phyloP scores from a whole-genome alignment of 1,284 basidiomycete species.

The Marasmius fiardii region DNA sequence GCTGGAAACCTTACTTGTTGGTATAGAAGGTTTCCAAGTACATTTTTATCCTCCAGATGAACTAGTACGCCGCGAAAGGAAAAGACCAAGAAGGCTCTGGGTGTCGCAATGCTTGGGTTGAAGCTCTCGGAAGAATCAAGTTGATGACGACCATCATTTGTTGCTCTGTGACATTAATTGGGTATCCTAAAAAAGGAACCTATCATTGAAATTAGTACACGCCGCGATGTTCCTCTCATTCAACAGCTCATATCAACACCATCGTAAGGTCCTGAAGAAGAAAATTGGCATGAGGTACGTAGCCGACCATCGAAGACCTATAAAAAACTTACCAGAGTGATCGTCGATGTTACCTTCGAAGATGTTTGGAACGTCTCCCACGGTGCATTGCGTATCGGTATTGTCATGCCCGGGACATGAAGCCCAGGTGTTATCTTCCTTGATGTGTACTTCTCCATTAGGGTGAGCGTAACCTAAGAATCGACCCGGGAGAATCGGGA shows the following conservation, averaged over 20 bases:
- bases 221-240: too few relatives aligned
- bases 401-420: conserved; percentile 57
- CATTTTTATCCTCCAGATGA: too few relatives aligned
- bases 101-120: too few relatives aligned
- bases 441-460: conserved; percentile 57
- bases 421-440: conserved; percentile 23
- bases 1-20: too few relatives aligned
- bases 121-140: too few relatives aligned
- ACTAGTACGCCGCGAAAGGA: too few relatives aligned
- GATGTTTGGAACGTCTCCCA: conserved; percentile 53
- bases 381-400: conserved; percentile 43
- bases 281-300: neutral
- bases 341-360: conserved; percentile 37
- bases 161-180: too few relatives aligned
- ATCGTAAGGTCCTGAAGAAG: conserved; percentile 45
- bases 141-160: too few relatives aligned
- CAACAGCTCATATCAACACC: conserved; percentile 50
- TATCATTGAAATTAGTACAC: too few relatives aligned
- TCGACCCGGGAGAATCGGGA: conserved; percentile 45
- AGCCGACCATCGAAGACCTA: neutral
- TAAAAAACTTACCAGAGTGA: conserved; percentile 40
- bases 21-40: too few relatives aligned
- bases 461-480: conserved; percentile 54
- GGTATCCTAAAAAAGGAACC: too few relatives aligned
- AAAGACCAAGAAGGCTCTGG: too few relatives aligned